phyloP scores from a whole-genome alignment of 1,284 basidiomycete genomes.

The Pisolithus thermaeus region DNA sequence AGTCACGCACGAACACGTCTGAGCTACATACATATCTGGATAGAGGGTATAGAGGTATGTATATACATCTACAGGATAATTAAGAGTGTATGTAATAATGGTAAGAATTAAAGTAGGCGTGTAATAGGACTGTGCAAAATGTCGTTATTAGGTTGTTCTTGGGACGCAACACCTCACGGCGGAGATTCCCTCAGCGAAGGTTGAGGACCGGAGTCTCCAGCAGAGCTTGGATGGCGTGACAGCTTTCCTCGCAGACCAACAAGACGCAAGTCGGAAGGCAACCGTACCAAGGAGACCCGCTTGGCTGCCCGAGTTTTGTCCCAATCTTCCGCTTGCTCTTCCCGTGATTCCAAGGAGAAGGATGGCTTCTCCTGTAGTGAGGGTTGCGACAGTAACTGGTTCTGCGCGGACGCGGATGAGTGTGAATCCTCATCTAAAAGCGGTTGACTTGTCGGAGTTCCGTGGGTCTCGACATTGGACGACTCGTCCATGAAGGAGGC shows the following conservation, averaged over 20 bases:
- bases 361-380: slow-evolving; percentile 40
- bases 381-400: slow-evolving; percentile 18
- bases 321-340: slow-evolving; percentile 79
- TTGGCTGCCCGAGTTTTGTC: slow-evolving; percentile 77
- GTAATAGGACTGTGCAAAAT: no score
- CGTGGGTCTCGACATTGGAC: slow-evolving; percentile 19
- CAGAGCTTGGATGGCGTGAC: slow-evolving; percentile 7
- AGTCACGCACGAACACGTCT: no score
- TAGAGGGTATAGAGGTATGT: no score
- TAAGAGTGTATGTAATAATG: no score
- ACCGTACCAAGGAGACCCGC: slow-evolving; percentile 71
- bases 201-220: neutral
- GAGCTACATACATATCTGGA: no score
- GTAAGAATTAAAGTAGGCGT: no score
- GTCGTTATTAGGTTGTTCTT: no score
- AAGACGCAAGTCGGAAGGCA: slow-evolving; percentile 55
- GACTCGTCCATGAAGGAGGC: slow-evolving; percentile 35
- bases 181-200: slow-evolving; percentile 4
- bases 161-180: neutral
- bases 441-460: slow-evolving; percentile 12
- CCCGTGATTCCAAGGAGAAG: slow-evolving; percentile 38
- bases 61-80: no score
- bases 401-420: slow-evolving; percentile 29
- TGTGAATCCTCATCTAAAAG: slow-evolving; percentile 20
- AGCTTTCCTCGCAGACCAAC: slow-evolving; percentile 22